Evolutionary conservation across 768 basidiomycete species (phyloP).

Genomic region (Auriculariales sp.): DNA sequence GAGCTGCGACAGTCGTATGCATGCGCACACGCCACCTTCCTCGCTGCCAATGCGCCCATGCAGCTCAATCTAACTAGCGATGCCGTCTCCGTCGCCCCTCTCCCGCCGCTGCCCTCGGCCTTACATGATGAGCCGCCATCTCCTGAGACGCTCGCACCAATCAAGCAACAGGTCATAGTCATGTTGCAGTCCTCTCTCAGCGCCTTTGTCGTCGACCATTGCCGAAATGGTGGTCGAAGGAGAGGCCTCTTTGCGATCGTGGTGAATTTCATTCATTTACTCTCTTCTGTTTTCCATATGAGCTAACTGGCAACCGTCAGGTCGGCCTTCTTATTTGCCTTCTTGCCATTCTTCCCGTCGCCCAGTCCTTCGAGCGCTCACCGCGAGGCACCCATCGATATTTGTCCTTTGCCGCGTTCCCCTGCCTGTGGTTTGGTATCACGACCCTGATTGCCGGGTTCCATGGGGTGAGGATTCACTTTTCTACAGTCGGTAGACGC

Average conservation of each 20-base stretch:
- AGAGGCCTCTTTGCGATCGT: slow-evolving; percentile 9
- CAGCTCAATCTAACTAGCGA: slow-evolving; percentile 59
- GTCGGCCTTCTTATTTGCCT: slow-evolving; percentile 7
- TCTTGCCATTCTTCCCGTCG: slow-evolving; percentile 7
- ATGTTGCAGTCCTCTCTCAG: slow-evolving; percentile 1
- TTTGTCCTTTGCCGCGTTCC: slow-evolving; percentile 7
- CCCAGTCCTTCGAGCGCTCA: slow-evolving; percentile 7
- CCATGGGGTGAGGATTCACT: slow-evolving; percentile 7
- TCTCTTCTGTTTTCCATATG: too few species aligned
- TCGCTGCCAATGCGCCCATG: slow-evolving; percentile 42
- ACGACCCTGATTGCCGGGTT: slow-evolving; percentile 9
- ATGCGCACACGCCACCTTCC: slow-evolving; percentile 70
- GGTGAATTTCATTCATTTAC: too few species aligned
- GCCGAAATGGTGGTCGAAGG: slow-evolving; percentile 8
- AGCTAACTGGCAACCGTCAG: too few species aligned
- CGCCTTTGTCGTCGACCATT: slow-evolving; percentile 5
- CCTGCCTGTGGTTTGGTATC: slow-evolving; percentile 11
- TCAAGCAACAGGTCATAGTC: not conserved
- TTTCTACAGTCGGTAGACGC: not conserved
- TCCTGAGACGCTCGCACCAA: not conserved
- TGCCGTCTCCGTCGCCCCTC: slow-evolving; percentile 15
- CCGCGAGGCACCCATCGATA: not conserved
- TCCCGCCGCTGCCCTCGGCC: slow-evolving; percentile 11
- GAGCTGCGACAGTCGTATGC: slow-evolving; percentile 43
- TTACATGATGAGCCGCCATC: not conserved